Evolutionary conservation across 345 rosid genomes (phyloP).

Genomic region (Brassica nigra): DNA sequence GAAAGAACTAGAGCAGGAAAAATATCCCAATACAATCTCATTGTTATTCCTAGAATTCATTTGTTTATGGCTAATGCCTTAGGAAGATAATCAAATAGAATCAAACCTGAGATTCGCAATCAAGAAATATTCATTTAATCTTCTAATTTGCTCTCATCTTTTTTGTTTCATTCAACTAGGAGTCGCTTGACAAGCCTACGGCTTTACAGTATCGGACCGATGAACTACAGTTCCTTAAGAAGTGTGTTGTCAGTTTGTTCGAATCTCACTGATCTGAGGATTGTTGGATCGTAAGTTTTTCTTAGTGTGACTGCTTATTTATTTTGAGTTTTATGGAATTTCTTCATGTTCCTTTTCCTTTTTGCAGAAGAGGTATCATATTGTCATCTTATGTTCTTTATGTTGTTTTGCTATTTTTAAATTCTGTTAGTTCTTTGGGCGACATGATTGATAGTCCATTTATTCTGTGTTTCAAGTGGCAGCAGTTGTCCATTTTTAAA

Average conservation of each 20-base stretch:
- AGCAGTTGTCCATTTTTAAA: conserved; percentile 58
- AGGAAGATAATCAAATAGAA: neutral
- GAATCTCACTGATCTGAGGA: conserved; percentile 69
- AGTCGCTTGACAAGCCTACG: conserved; percentile 62
- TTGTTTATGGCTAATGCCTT: neutral
- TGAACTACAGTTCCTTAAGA: conserved; percentile 55
- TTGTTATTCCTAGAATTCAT: neutral
- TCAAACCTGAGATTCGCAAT: too few relatives aligned
- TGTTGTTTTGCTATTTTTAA: neutral
- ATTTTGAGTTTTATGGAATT: neutral
- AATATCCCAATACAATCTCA: neutral
- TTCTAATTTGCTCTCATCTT: conserved; percentile 19
- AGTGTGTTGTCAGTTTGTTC: conserved; percentile 63
- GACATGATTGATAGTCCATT: too few relatives aligned
- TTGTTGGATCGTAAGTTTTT: conserved; percentile 77
- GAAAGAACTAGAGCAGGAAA: neutral
- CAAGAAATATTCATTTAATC: neutral
- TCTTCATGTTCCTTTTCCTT: neutral
- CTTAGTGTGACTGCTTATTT: conserved; percentile 12
- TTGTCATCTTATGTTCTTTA: neutral
- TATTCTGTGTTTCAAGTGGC: neutral
- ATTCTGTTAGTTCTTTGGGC: neutral
- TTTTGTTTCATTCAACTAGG: conserved; percentile 41
- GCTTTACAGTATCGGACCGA: conserved; percentile 69
- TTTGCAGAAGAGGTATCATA: neutral